Percentiles rank a stretch among this genome's conserved stretches.
Conservation (phyloP, 371 early-diverging fungal genomes). For the Parasitella parasitica region DNA sequence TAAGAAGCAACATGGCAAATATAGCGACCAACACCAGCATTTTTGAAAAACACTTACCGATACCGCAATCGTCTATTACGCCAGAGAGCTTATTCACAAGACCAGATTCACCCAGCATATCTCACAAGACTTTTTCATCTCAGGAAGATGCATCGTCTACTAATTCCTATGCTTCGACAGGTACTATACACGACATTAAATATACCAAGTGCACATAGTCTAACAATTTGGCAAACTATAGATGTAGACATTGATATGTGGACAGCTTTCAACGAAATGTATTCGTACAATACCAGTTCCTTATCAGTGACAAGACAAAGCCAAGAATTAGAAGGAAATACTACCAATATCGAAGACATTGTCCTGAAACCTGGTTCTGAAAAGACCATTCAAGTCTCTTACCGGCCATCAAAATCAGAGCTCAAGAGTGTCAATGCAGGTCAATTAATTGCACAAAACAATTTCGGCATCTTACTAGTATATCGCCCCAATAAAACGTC, state of each 20-base stretch:
- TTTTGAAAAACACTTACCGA: constrained; percentile 46
- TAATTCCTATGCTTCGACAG: not conserved
- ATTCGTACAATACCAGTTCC: not conserved
- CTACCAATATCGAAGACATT: constrained; percentile 82
- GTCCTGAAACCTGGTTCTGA: constrained; percentile 82
- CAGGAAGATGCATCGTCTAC: not conserved
- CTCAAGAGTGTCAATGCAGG: constrained; percentile 67
- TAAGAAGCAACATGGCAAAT: not conserved
- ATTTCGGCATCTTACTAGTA: constrained; percentile 74
- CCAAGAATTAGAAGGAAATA: constrained; percentile 15
- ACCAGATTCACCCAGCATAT: constrained; percentile 7
- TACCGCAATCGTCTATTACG: constrained; percentile 50
- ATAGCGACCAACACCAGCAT: constrained; percentile 14
- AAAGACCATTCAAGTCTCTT: constrained; percentile 76
- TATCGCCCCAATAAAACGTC: constrained; percentile 59
- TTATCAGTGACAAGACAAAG: not conserved
- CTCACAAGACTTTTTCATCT: not conserved
- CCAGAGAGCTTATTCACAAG: constrained; percentile 52
- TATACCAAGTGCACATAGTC: not conserved
- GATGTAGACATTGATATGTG: constrained; percentile 14
- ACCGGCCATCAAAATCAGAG: constrained; percentile 65
- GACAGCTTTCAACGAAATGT: constrained; percentile 5
- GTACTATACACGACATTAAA: too few relatives aligned
- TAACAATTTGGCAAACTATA: not conserved
- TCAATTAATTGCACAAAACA: constrained; percentile 62